Percentiles rank a stretch among this genome's conserved stretches.
phyloP scores from a whole-genome alignment of 2,329 filamentous ascomycete species.

The Ophiostoma quercus region DNA sequence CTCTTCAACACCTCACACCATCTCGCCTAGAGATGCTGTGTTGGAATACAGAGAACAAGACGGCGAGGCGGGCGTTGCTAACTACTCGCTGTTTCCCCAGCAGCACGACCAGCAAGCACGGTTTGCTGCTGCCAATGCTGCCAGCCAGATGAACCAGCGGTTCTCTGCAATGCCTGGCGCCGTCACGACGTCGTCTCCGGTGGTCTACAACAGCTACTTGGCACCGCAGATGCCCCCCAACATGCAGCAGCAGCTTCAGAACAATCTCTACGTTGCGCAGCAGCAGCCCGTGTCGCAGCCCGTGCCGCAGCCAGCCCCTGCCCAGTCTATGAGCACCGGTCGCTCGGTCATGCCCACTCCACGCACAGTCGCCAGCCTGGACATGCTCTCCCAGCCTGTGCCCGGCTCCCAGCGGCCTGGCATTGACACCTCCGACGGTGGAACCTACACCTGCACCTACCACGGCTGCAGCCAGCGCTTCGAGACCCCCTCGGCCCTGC shows the following conservation, averaged over 20 bases:
- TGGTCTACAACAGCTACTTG: conserved; percentile 21
- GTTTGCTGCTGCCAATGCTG: conserved; percentile 34
- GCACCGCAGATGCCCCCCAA: conserved; percentile 36
- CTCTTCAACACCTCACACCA: conserved; percentile 65
- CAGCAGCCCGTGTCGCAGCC: conserved; percentile 8
- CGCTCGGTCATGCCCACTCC: conserved; percentile 17
- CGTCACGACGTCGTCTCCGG: conserved; percentile 20
- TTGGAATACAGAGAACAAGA: conserved; percentile 77
- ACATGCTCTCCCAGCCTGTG: conserved; percentile 29
- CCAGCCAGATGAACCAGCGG: conserved; percentile 25
- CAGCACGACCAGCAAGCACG: conserved; percentile 40
- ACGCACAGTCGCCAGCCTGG: conserved; percentile 30
- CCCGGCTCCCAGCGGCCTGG: conserved; percentile 46
- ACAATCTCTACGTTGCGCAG: conserved; percentile 46
- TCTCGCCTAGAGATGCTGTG: conserved; percentile 88
- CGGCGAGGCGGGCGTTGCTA: conserved; percentile 48
- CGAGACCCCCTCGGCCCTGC: conserved; percentile 76
- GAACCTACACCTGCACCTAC: conserved; percentile 94
- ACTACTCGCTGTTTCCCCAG: conserved; percentile 61
- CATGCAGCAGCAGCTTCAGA: conserved; percentile 44
- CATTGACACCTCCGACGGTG: conserved; percentile 66
- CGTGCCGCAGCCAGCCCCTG: background rate
- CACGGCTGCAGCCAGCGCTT: conserved; percentile 86
- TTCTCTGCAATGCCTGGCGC: conserved; percentile 28
- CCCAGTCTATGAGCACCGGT: background rate